phyloP scores from a whole-genome alignment of 495 filamentous ascomycete genomes.

The Penicillium herquei region DNA sequence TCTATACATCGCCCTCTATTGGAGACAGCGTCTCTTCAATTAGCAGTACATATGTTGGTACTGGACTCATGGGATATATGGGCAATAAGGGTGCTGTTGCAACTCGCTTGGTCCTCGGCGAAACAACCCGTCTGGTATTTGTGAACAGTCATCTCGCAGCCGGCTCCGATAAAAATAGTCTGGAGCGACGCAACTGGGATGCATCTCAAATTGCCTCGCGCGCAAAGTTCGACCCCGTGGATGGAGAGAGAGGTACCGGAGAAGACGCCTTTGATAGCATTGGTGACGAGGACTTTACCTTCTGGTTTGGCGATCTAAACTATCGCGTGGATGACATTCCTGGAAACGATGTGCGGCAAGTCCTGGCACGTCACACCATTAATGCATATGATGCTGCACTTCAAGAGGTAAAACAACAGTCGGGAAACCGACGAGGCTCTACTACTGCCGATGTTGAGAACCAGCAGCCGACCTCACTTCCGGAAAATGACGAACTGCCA shows the following conservation, averaged over 20 bases:
- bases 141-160: constrained; percentile 89
- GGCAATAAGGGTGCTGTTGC: constrained; percentile 93
- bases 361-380: constrained; percentile 77
- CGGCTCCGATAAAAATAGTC: constrained; percentile 69
- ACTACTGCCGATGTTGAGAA: constrained; percentile 5
- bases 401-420: constrained; percentile 24
- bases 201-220: constrained; percentile 70
- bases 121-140: constrained; percentile 84
- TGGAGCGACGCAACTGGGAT: constrained; percentile 91
- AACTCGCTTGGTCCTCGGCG: constrained; percentile 80
- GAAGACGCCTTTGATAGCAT: constrained; percentile 62
- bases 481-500: constrained; percentile 2
- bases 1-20: constrained; percentile 78
- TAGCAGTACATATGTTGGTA: constrained; percentile 75
- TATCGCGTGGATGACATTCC: constrained; percentile 88
- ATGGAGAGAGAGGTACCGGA: constrained; percentile 49
- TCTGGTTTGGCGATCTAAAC: constrained; percentile 97
- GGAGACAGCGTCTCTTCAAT: constrained; percentile 70
- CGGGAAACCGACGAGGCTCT: constrained; percentile 27
- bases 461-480: constrained; percentile 6
- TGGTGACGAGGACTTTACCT: constrained; percentile 86
- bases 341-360: constrained; percentile 81
- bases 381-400: constrained; percentile 64
- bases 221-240: constrained; percentile 71
- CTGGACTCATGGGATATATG: constrained; percentile 86